phyloP scores from a whole-genome alignment of 495 filamentous ascomycete species.

The Chaetomium tenue region DNA sequence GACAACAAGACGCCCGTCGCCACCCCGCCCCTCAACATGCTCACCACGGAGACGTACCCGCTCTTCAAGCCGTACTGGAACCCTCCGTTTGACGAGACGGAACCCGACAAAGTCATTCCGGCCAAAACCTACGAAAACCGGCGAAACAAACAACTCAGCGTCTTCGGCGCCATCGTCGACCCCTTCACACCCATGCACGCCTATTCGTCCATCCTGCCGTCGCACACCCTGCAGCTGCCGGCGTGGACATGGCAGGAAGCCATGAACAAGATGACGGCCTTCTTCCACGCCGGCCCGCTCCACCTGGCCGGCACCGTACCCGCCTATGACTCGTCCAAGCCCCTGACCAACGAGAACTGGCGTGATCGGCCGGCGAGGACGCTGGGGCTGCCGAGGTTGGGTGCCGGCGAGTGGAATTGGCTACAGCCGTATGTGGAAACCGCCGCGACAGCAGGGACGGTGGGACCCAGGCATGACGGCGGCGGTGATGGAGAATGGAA shows the following conservation, averaged over 20 bases:
- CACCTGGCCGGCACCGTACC: slow-evolving; percentile 27
- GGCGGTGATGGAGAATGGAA: too few species aligned
- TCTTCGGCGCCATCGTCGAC: slow-evolving; percentile 45
- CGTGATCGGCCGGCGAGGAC: slow-evolving; percentile 11
- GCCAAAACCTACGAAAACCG: background rate
- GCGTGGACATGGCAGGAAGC: slow-evolving; percentile 47
- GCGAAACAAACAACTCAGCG: slow-evolving; percentile 18
- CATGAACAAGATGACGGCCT: slow-evolving; percentile 46
- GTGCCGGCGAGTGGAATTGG: slow-evolving; percentile 44
- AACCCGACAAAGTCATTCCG: slow-evolving; percentile 20
- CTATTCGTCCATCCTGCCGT: slow-evolving; percentile 44
- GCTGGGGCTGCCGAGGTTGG: slow-evolving; percentile 30
- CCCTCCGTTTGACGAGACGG: slow-evolving; percentile 12
- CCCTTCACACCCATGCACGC: slow-evolving; percentile 47
- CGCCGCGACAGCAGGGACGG: background rate
- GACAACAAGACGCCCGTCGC: background rate
- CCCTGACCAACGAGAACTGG: too few species aligned
- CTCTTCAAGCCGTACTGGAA: too few species aligned
- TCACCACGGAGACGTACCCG: too few species aligned
- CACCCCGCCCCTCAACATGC: slow-evolving; percentile 4
- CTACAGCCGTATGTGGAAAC: slow-evolving; percentile 42
- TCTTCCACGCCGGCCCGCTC: slow-evolving; percentile 48
- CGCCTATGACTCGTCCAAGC: too few species aligned
- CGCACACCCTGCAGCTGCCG: slow-evolving; percentile 37
- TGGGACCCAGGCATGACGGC: background rate